A percentile compares a stretch with the other conserved stretches of the same genome.
phyloP scores from a whole-genome alignment of 2,329 filamentous ascomycete genomes.

The Penicillium freii region DNA sequence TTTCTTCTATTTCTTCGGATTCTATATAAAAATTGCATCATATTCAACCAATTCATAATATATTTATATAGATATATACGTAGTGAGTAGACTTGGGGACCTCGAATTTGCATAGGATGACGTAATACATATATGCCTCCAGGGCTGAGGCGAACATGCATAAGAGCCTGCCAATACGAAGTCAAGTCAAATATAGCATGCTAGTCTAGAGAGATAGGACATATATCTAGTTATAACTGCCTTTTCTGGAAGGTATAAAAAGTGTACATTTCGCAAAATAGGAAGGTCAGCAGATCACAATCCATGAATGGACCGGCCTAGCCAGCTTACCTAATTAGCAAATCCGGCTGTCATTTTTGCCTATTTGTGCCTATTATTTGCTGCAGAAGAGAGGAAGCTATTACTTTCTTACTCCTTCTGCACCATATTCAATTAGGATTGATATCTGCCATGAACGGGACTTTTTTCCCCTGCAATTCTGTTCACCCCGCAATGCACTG shows the following conservation, averaged over 20 bases:
- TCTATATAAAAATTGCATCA: background rate
- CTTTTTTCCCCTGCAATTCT: background rate
- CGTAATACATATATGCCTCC: background rate
- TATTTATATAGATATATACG: background rate
- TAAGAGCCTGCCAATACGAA: background rate
- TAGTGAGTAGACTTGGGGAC: background rate
- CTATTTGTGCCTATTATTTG: conserved; percentile 6
- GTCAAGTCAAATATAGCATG: background rate
- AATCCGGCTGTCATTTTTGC: conserved; percentile 5
- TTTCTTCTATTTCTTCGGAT: background rate
- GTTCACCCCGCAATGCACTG: conserved; percentile 5
- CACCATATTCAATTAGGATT: background rate
- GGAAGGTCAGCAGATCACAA: conserved; percentile 7
- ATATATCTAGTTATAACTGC: background rate
- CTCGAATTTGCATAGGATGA: background rate
- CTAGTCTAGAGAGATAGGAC: background rate
- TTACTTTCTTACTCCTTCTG: background rate
- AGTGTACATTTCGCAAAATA: background rate
- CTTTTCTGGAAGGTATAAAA: background rate
- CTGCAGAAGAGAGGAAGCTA: background rate
- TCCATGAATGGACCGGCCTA: background rate
- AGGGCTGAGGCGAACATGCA: background rate
- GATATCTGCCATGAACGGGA: conserved; percentile 1
- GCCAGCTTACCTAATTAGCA: conserved; percentile 4
- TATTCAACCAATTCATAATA: background rate